Evolutionary conservation across 1,139 yeast species (phyloP), one percentile per base, ranked within the genome.

Genomic region (Pichia sp.): DNA sequence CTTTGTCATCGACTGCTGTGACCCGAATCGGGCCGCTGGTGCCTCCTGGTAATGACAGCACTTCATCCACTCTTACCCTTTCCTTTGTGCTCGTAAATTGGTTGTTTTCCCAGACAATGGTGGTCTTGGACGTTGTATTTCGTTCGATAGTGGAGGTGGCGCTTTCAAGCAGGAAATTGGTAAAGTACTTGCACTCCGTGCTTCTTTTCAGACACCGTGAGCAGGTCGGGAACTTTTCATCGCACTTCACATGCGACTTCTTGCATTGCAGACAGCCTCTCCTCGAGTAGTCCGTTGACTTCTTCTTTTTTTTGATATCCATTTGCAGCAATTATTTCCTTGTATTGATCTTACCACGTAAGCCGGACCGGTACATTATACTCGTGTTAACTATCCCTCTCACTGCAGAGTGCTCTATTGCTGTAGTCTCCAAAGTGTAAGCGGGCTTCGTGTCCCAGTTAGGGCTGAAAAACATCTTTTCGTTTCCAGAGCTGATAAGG

Each of bases 201-300:
- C 69, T 68, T 49, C 73, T 71, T 51, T 70, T 70, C 12, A 63
- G 53, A 61, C 81, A 77, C 59, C 76, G 75, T 27, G 63, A 64
- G 65, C 81, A 77, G 47, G 64, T 65, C 2, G 81, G 81, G n/a
- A 65, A 69, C 8, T 59, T 43, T 63, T 77, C 81, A 60, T 77
- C 79, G 63, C 81, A 77, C 56, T 79, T 72, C 46, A 77, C 74
- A 61, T 76, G 75, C 58, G 78, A 71, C 48, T 72, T 65, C 60
- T 77, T 77, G 66, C 81, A 77, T 50, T 72, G 72, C 14, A 61
- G 56, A 61, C 81, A 77, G 2, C 81, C 81, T 49, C 69, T 61
- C 58, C 73, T 75, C 9, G 78, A 74, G 63, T 56, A 56, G 14
- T 51, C 48, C 74, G 75, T 30, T 75, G 73, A 60, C 74, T 78